Evolutionary conservation across 306 rosid genomes (phyloP).

Genomic region (Myrica gale): DNA sequence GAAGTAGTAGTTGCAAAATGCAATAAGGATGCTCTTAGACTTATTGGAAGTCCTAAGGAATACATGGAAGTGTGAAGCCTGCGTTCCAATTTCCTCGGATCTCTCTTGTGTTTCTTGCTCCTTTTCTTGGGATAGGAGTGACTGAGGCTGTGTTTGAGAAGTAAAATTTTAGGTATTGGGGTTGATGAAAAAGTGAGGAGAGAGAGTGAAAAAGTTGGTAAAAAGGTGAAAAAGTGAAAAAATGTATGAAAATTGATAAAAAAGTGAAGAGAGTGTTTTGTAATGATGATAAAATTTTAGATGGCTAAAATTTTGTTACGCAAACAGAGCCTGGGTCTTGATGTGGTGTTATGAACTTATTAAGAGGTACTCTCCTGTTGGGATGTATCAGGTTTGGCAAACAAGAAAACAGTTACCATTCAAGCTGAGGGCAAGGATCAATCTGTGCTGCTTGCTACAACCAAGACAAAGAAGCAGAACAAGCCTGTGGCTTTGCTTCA

Average conservation of each 20-base stretch:
- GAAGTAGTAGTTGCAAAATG: neutral
- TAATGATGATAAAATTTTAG: too few species aligned
- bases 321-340: too few species aligned
- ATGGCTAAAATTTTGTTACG: too few species aligned
- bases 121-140: neutral
- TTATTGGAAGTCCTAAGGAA: neutral
- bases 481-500: conserved; percentile 77
- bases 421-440: conserved; percentile 71
- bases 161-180: too few species aligned
- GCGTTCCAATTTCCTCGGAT: neutral
- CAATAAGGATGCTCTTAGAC: neutral
- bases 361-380: neutral
- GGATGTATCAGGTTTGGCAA: conserved; percentile 70
- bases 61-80: neutral
- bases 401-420: conserved; percentile 88
- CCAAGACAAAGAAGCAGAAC: conserved; percentile 87
- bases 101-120: neutral
- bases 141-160: too few species aligned
- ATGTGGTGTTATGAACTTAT: neutral
- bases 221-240: too few species aligned
- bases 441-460: conserved; percentile 75
- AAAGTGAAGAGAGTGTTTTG: too few species aligned
- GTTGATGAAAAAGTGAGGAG: too few species aligned
- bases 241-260: too few species aligned
- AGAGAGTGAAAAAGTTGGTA: too few species aligned